Conservation (phyloP, 768 basidiomycete genomes). For the Lentinula edodes region DNA sequence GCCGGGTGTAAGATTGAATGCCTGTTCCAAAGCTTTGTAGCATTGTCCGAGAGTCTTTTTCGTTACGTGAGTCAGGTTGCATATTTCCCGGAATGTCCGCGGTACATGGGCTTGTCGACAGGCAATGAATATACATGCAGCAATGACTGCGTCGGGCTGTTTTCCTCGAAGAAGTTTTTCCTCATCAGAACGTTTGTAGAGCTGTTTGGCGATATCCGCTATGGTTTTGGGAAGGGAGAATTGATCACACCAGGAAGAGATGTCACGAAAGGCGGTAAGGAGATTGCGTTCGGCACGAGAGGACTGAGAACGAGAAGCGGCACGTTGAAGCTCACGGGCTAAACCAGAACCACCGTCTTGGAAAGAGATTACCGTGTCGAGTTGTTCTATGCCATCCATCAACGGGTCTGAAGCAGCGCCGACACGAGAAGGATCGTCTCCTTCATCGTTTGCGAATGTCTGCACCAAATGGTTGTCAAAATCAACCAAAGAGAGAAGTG, state of each 20-base stretch:
- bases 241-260: constrained; percentile 90
- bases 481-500: constrained; percentile 6
- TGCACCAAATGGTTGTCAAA: constrained; percentile 26
- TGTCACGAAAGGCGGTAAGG: constrained; percentile 84
- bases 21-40: constrained; percentile 82
- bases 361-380: constrained; percentile 93
- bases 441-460: constrained; percentile 99
- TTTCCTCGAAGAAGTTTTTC: constrained; percentile 91
- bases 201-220: constrained; percentile 92
- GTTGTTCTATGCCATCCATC: constrained; percentile 90
- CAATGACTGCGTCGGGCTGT: constrained; percentile 88
- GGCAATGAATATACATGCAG: constrained; percentile 97
- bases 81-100: constrained; percentile 93
- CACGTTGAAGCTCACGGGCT: constrained; percentile 87
- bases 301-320: constrained; percentile 74
- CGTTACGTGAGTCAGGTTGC: constrained; percentile 86
- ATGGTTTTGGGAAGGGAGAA: constrained; percentile 93
- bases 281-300: constrained; percentile 83
- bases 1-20: constrained; percentile 84
- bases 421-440: constrained; percentile 99
- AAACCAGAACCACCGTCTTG: constrained; percentile 92
- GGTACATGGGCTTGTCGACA: constrained; percentile 95
- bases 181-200: constrained; percentile 96
- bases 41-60: constrained; percentile 96
- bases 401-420: constrained; percentile 93